Base-by-base conservation (phyloP, 106 monocot genomes). In the Acanthochlamys bracteata region DNA sequence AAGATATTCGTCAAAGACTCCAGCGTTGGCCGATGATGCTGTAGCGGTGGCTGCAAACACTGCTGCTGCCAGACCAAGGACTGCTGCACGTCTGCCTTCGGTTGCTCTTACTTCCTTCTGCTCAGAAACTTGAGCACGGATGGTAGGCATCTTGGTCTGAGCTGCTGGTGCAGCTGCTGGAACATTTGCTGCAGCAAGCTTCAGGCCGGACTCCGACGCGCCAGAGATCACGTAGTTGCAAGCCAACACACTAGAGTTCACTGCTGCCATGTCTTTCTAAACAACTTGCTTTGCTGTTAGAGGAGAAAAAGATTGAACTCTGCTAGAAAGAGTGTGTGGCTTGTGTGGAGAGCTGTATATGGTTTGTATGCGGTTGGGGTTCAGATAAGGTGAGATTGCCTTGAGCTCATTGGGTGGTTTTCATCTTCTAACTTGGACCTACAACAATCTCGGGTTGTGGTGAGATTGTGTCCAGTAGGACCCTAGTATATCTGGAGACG, bases 311-410 rank as follows among this genome's bases (percentile, higher is more conserved):
- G 59, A 19, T 14, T 46, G 11, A 46, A 8, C 8, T n/a, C n/a
- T n/a, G n/a, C n/a, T n/a, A n/a, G n/a, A n/a, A n/a, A n/a, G n/a
- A n/a, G n/a, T n/a, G 4, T 16, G 42, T 57, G 74, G 61, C 11
- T 41, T 81, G 92, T 80, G 84, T n/a, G n/a, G n/a, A n/a, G n/a
- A n/a, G n/a, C n/a, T n/a, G n/a, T n/a, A n/a, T n/a, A n/a, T n/a
- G n/a, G n/a, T n/a, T n/a, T n/a, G n/a, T n/a, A n/a, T n/a, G n/a
- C n/a, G n/a, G n/a, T n/a, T n/a, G n/a, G n/a, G n/a, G n/a, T n/a
- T n/a, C n/a, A n/a, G 92, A 93, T 93, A 88, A 80, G 84, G 82
- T 88, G 69, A 77, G 92, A 82, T 84, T 85, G 74, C 84, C 75
- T 57, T 52, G 23, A 60, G 59, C 65, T 72, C 58, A 88, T 82